phyloP scores from a whole-genome alignment of 148 eudicot species.

The Dianthus caryophyllus region DNA sequence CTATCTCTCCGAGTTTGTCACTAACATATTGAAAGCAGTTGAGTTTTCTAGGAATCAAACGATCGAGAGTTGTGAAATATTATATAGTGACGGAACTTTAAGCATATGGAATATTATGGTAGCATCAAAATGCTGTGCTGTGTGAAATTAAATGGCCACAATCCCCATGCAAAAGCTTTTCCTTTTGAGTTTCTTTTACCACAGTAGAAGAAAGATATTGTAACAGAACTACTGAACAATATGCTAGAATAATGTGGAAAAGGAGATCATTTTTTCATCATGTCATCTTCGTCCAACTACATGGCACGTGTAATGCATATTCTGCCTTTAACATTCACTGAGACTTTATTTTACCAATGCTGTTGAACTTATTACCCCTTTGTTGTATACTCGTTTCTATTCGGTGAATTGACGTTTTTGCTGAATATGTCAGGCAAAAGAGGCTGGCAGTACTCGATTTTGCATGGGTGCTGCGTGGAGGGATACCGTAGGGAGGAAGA shows the following conservation, averaged over 20 bases:
- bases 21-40: not conserved
- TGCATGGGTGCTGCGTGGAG: conserved; percentile 99
- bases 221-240: not conserved
- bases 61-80: not conserved
- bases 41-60: not conserved
- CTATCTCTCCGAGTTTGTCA: not conserved
- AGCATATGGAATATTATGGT: not conserved
- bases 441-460: conserved; percentile 96
- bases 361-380: not conserved
- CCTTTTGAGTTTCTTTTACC: not conserved
- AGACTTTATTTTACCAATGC: not conserved
- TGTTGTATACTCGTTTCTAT: not conserved
- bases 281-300: not conserved
- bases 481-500: conserved; percentile 92
- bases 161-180: not conserved
- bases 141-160: not conserved
- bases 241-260: not conserved
- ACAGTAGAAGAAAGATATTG: not conserved
- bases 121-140: conserved; percentile 1
- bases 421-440: conserved; percentile 67
- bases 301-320: not conserved
- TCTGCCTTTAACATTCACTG: not conserved
- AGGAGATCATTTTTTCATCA: not conserved
- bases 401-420: conserved; percentile 4
- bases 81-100: not conserved